phyloP scores from a whole-genome alignment of 257 asterid genomes.

The Ligustrum vulgare region DNA sequence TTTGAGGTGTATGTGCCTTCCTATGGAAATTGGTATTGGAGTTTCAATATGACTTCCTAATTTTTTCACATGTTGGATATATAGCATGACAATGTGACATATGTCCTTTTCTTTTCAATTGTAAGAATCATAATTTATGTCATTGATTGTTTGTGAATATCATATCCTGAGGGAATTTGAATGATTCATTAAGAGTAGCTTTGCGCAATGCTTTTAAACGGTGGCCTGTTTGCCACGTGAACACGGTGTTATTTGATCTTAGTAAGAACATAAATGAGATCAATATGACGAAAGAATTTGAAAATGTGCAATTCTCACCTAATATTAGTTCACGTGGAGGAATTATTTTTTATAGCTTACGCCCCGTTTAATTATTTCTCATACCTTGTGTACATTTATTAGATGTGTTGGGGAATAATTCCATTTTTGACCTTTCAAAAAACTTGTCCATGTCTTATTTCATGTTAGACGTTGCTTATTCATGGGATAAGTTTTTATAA shows the following conservation, averaged over 20 bases:
- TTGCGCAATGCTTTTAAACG: not conserved
- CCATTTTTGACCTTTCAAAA: not conserved
- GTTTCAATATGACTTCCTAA: not conserved
- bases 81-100: not conserved
- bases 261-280: not conserved
- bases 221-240: slow-evolving; percentile 6
- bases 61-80: not conserved
- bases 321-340: not conserved
- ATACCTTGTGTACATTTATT: no score
- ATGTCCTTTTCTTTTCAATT: not conserved
- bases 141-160: not conserved
- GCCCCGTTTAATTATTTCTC: no score
- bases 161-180: slow-evolving; percentile 2
- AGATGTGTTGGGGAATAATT: not conserved
- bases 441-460: not conserved
- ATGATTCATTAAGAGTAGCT: not conserved
- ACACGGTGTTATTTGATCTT: not conserved
- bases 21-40: not conserved
- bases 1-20: not conserved
- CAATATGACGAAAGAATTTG: not conserved
- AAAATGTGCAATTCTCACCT: not conserved
- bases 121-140: not conserved
- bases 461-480: not conserved
- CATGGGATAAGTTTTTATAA: not conserved
- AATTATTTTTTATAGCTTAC: no score